Evolutionary conservation across 441 rosid genomes (phyloP).

Genomic region (Adansonia madagascariensis): DNA sequence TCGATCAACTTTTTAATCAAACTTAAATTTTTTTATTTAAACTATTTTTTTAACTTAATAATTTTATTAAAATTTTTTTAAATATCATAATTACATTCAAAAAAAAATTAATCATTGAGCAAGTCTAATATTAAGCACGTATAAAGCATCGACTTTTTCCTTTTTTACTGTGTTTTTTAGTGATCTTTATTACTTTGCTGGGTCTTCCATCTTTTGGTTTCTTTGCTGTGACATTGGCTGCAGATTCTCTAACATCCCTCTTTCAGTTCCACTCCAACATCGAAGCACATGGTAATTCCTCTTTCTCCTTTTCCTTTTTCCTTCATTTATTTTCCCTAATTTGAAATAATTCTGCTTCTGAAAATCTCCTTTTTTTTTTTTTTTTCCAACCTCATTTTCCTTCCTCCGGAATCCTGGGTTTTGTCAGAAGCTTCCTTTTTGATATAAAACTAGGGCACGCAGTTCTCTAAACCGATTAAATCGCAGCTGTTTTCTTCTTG

Average conservation of each 20-base stretch:
- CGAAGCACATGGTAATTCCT: constrained; percentile 3
- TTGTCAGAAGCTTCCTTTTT: background rate
- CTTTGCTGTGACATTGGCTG: background rate
- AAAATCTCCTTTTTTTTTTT: background rate
- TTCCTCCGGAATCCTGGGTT: constrained; percentile 31
- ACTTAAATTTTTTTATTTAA: too few relatives aligned
- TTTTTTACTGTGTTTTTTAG: too few relatives aligned
- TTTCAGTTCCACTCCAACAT: background rate
- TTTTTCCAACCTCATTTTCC: constrained; percentile 10
- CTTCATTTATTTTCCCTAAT: background rate
- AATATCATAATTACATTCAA: too few relatives aligned
- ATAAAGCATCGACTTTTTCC: too few relatives aligned
- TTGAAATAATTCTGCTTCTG: background rate
- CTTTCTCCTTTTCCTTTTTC: background rate
- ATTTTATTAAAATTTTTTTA: too few relatives aligned
- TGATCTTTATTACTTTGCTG: too few relatives aligned
- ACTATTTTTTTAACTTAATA: too few relatives aligned
- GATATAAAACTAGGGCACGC: background rate
- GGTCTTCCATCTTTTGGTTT: background rate
- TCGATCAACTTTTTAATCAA: too few relatives aligned
- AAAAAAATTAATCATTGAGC: too few relatives aligned
- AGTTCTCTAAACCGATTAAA: background rate
- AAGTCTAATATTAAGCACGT: too few relatives aligned
- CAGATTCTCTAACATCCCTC: background rate
- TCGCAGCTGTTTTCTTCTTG: background rate